A percentile compares a stretch with the other conserved stretches of the same genome.
Evolutionary conservation across 2,329 filamentous ascomycete genomes (phyloP).

Genomic region (Aureobasidium sp.): DNA sequence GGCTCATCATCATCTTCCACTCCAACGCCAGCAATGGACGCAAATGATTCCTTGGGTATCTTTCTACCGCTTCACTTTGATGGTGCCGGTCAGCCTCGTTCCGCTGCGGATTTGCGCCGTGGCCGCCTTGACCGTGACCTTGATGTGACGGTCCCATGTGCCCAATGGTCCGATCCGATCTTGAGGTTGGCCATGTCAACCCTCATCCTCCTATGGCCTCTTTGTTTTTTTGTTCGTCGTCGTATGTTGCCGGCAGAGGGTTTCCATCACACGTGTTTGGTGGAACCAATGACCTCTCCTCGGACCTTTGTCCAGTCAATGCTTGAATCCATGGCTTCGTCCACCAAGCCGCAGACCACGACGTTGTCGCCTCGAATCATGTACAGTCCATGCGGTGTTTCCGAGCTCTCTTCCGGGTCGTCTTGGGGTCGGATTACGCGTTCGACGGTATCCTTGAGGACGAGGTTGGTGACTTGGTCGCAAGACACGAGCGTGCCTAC

Average conservation of each 20-base stretch:
- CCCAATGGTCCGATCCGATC: not conserved
- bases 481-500: conserved; percentile 71
- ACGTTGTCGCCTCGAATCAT: conserved; percentile 93
- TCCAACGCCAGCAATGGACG: not conserved
- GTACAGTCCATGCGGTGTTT: conserved; percentile 80
- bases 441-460: conserved; percentile 74
- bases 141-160: not conserved
- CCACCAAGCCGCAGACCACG: conserved; percentile 77
- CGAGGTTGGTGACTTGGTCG: conserved; percentile 88
- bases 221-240: not conserved
- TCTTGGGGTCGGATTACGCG: conserved; percentile 82
- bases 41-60: not conserved
- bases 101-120: not conserved
- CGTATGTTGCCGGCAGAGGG: not conserved
- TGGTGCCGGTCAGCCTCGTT: not conserved
- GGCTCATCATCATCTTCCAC: not conserved
- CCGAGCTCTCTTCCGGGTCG: conserved; percentile 69
- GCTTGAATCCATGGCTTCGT: conserved; percentile 77
- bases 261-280: conserved; percentile 58
- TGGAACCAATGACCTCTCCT: conserved; percentile 71
- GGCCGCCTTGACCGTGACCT: not conserved
- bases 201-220: not conserved
- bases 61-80: not conserved
- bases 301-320: conserved; percentile 92
- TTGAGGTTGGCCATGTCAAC: not conserved